Percentiles rank a stretch among this genome's conserved stretches.
These are phyloP conservation scores for Suillus variegatus DNA, from an alignment of 768 basidiomycete species.

Conservation along the genomic window DNA sequence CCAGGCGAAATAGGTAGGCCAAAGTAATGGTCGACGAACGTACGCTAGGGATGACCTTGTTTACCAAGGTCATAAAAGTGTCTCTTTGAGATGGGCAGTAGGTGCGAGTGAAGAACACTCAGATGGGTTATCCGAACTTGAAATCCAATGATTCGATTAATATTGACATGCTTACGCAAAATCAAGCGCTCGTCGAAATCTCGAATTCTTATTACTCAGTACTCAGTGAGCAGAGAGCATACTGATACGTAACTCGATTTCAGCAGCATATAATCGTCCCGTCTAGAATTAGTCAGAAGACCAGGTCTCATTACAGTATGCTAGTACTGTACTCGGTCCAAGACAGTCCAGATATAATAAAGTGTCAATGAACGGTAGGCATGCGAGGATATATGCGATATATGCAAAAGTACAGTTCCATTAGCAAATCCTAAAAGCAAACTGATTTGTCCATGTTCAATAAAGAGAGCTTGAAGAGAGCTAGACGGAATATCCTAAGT, in stretches of 20 bases:
- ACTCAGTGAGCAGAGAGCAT: background rate
- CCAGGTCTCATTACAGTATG: background rate
- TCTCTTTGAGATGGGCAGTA: background rate
- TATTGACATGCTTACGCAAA: background rate
- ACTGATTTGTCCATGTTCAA: slow-evolving; percentile 16
- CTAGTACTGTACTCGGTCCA: slow-evolving; percentile 2
- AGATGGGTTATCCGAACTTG: background rate
- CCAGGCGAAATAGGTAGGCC: no score
- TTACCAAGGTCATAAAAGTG: background rate
- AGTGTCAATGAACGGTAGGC: slow-evolving; percentile 28
- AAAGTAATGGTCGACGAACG: background rate
- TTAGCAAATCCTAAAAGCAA: slow-evolving; percentile 17
- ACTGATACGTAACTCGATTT: background rate
- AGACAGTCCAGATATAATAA: slow-evolving; percentile 10
- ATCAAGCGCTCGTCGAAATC: background rate
- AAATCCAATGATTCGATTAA: no score
- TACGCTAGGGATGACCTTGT: background rate
- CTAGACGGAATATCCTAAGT: background rate
- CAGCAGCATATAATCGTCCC: background rate
- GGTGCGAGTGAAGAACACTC: background rate
- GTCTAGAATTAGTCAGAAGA: background rate
- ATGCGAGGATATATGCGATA: slow-evolving; percentile 19
- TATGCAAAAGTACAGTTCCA: slow-evolving; percentile 20
- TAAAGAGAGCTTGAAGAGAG: background rate
- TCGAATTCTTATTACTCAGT: background rate